Percentiles rank a stretch among this genome's conserved stretches.
Conservation (phyloP, 305 asterid genomes). For the Solanum chacoense region DNA sequence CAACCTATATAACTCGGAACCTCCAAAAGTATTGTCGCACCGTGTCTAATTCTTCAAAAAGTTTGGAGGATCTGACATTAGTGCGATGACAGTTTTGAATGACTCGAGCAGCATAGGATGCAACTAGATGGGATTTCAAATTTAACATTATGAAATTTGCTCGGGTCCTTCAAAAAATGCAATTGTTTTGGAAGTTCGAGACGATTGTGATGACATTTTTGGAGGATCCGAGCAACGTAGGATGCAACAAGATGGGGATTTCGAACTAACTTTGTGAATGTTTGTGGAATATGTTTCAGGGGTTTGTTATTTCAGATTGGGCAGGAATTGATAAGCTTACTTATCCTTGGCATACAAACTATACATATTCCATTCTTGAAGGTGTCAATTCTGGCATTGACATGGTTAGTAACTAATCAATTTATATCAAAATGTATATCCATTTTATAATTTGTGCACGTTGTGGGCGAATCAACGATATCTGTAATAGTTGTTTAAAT, state of each 20-base stretch:
- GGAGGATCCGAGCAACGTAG: neutral
- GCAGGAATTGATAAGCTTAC: slow-evolving; percentile 48
- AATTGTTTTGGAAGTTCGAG: neutral
- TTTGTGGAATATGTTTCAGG: slow-evolving; percentile 22
- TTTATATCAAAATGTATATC: neutral
- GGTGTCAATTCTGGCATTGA: slow-evolving; percentile 64
- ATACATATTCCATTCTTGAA: slow-evolving; percentile 49
- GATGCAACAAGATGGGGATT: neutral
- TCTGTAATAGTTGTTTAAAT: neutral
- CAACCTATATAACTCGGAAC: neutral
- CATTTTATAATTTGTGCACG: neutral
- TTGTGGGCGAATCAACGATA: neutral
- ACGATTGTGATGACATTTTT: neutral
- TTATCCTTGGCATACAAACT: slow-evolving; percentile 40
- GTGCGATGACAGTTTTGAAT: neutral
- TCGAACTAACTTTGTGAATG: neutral
- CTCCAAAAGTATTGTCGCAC: neutral
- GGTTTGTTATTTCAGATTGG: slow-evolving; percentile 59
- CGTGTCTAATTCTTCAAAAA: neutral
- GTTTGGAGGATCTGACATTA: neutral
- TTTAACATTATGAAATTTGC: neutral
- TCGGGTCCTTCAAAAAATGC: neutral
- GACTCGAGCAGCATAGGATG: neutral
- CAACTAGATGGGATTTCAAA: neutral
- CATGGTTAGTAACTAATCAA: slow-evolving; percentile 31